Conservation (phyloP, 2,329 filamentous ascomycete species). For the Trichothecium sympodiale region DNA sequence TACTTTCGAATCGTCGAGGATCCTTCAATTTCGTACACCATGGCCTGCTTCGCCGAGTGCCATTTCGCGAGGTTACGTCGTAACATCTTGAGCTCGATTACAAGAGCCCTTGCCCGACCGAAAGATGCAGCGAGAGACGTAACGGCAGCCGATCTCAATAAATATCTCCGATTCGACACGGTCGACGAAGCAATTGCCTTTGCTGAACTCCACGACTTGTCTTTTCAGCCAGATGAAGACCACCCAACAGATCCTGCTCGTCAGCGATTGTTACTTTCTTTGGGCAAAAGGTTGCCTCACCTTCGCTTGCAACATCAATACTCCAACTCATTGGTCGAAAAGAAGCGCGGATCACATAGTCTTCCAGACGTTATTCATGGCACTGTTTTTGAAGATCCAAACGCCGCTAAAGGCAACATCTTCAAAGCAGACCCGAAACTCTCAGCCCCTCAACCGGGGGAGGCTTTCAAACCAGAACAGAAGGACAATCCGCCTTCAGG, state of each 20-base stretch:
- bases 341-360: slow-evolving; percentile 41
- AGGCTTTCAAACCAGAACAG: too few species aligned
- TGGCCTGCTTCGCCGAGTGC: slow-evolving; percentile 60
- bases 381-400: slow-evolving; percentile 35
- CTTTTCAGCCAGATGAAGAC: slow-evolving; percentile 30
- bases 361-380: slow-evolving; percentile 45
- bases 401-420: slow-evolving; percentile 2
- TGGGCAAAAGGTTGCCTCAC: slow-evolving; percentile 31
- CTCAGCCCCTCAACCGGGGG: too few species aligned
- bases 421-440: too few species aligned
- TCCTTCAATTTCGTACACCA: slow-evolving; percentile 50
- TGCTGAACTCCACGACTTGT: slow-evolving; percentile 45
- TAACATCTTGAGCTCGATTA: slow-evolving; percentile 43
- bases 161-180: slow-evolving; percentile 54
- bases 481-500: too few species aligned
- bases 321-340: slow-evolving; percentile 46
- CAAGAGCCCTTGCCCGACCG: slow-evolving; percentile 43
- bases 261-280: slow-evolving; percentile 33
- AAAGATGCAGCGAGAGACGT: slow-evolving; percentile 49
- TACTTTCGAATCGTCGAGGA: slow-evolving; percentile 52
- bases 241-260: slow-evolving; percentile 22
- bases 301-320: slow-evolving; percentile 43
- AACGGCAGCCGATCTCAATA: slow-evolving; percentile 43
- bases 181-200: slow-evolving; percentile 56
- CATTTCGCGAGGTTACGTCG: slow-evolving; percentile 52